These are phyloP conservation scores for Triticum monococcum DNA, from an alignment of 176 grass and related monocot genomes.

Conservation along the genomic window DNA sequence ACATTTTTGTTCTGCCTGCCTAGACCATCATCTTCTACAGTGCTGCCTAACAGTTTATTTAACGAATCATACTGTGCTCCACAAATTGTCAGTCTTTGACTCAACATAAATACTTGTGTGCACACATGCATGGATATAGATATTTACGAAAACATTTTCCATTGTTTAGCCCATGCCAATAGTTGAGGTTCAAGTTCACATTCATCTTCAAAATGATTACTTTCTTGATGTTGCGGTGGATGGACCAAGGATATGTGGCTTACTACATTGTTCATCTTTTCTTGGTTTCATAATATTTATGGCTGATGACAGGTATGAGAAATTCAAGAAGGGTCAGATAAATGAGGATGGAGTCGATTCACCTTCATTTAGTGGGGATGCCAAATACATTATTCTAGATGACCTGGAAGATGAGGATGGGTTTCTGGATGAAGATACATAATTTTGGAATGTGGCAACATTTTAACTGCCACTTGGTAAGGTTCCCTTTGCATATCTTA, in stretches of 20 bases:
- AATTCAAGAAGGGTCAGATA: constrained; percentile 65
- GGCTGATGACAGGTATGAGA: constrained; percentile 72
- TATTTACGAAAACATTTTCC: not conserved
- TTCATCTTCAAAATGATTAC: not conserved
- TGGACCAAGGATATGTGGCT: constrained; percentile 13
- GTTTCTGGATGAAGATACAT: constrained; percentile 55
- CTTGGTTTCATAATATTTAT: constrained; percentile 26
- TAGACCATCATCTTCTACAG: not conserved
- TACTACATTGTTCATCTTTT: constrained; percentile 21
- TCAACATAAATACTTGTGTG: not conserved
- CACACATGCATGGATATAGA: not conserved
- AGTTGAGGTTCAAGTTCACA: not conserved
- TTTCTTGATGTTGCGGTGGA: constrained; percentile 3
- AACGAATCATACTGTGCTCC: not conserved
- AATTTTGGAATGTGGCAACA: constrained; percentile 27
- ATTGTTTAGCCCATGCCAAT: not conserved
- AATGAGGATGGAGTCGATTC: constrained; percentile 48
- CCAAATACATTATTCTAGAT: constrained; percentile 96
- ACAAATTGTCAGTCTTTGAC: not conserved
- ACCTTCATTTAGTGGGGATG: constrained; percentile 52
- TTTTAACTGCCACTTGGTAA: constrained; percentile 56
- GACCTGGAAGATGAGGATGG: constrained; percentile 70
- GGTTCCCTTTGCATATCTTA: not conserved
- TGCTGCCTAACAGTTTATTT: constrained; percentile 10
- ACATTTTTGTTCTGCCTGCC: not conserved